Evolutionary conservation across 345 rosid species (phyloP).

Genomic region (Melaleuca alternifolia): DNA sequence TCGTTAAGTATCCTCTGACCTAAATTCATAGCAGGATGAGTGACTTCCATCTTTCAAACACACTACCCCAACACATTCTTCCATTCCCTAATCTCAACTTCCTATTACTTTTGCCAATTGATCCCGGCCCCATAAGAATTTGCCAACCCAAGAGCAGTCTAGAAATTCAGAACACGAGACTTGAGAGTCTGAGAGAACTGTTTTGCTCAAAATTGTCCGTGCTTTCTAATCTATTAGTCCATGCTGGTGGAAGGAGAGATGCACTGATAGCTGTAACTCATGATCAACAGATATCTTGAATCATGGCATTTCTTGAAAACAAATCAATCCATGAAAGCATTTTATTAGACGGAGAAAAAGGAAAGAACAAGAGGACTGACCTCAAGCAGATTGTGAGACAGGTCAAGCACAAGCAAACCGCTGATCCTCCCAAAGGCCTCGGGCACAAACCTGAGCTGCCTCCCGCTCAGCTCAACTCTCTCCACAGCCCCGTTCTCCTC

Average conservation of each 20-base stretch:
- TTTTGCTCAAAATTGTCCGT: neutral
- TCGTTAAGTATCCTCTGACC: neutral
- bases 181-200: neutral
- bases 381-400: conserved; percentile 62
- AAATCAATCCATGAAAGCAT: neutral
- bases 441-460: conserved; percentile 54
- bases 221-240: neutral
- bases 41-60: neutral
- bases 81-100: neutral
- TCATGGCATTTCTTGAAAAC: neutral
- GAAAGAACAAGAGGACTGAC: conserved; percentile 14
- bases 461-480: conserved; percentile 52
- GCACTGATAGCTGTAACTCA: neutral
- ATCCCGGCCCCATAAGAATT: neutral
- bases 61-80: neutral
- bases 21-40: neutral
- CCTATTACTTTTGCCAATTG: neutral
- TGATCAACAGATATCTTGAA: neutral
- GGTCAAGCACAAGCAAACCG: conserved; percentile 55
- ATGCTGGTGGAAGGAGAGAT: neutral
- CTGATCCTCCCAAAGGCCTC: conserved; percentile 63
- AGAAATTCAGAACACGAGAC: neutral
- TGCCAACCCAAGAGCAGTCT: neutral
- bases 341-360: neutral
- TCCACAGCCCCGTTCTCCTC: conserved; percentile 31